Base-by-base conservation (phyloP, 2,329 filamentous ascomycete species). In the Talaromyces sp. region DNA sequence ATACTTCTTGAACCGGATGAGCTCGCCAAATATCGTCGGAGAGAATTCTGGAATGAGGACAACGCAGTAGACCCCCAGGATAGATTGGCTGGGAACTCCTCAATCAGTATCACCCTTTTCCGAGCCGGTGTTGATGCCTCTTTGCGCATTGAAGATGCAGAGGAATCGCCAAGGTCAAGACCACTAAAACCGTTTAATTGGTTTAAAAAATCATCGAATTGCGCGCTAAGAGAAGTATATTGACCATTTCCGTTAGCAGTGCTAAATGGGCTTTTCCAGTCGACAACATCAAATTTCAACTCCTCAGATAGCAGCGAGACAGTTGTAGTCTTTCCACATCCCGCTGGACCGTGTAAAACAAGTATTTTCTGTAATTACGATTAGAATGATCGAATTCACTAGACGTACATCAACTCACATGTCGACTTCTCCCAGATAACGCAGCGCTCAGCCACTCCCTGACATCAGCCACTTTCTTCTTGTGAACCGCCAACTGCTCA, bases 131-230 rank as follows among this genome's bases (percentile, higher is more conserved):
- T 22, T 14, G 41, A n/a, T 19, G 52, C 27, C 43, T 57, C 24
- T 11, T 68, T 47, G 14, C 43, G 31, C 22, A 61, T 16, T 48
- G 56, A 16, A 39, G 37, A 10, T n/a, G 37, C 33, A 14, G 33
- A 54, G 16, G 54, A 61, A 48, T 58, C 66, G 37, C 70, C 69
- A 48, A 79, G 82, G 71, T 90, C 84, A 52, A 97, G 82, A 62
- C 89, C 89, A 16, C 89, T 87, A 76, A 95, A 97, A 68, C 89
- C 90, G 64, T 92, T 90, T 62, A 92, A 89, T 64, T 93, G 86
- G 11, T 87, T 89, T 66, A 99, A 82, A 70, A 98, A 99, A 67
- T 98, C 94, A 70, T 96, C 92, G 72, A 99, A 99, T 70, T 96
- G 91, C 7, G 87, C 84, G 5, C 91, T 87, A 35, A 88, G 84